Conservation (phyloP, 2,329 filamentous ascomycete species). For the Clarireedia sp. region DNA sequence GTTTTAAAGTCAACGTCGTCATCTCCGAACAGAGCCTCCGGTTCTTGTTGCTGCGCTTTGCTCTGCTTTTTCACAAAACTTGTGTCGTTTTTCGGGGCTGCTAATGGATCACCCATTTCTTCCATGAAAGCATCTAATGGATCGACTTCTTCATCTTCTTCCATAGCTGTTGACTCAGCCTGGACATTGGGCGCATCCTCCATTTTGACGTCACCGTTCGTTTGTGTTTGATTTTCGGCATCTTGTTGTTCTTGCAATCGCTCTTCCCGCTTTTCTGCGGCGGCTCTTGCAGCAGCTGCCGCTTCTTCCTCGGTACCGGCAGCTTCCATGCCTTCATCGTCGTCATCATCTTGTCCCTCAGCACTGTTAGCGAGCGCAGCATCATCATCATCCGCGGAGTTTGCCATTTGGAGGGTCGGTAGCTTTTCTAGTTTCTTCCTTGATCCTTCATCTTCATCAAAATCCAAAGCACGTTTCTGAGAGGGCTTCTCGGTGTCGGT, state of each 20-base stretch:
- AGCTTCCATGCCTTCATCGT: conserved; percentile 67
- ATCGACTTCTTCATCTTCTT: conserved; percentile 68
- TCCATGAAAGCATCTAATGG: conserved; percentile 96
- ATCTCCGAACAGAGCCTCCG: conserved; percentile 82
- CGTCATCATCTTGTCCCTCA: conserved; percentile 45
- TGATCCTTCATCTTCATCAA: conserved; percentile 81
- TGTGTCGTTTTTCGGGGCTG: conserved; percentile 32
- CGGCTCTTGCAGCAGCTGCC: conserved; percentile 74
- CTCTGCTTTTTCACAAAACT: conserved; percentile 25
- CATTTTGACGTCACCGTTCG: conserved; percentile 31
- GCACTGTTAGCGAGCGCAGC: conserved; percentile 48
- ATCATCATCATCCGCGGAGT: conserved; percentile 47
- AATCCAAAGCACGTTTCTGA: conserved; percentile 67
- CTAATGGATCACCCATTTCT: conserved; percentile 43
- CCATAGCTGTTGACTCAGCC: conserved; percentile 31
- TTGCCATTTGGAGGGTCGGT: conserved; percentile 64
- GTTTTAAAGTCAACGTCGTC: conserved; percentile 63
- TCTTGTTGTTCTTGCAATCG: conserved; percentile 41
- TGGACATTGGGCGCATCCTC: conserved; percentile 25
- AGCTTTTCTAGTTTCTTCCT: conserved; percentile 87
- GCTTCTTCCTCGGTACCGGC: conserved; percentile 81
- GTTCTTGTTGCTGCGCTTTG: conserved; percentile 53
- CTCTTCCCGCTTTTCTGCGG: conserved; percentile 76
- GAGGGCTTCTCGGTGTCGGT: conserved; percentile 58
- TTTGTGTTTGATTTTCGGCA: conserved; percentile 34